A percentile compares a stretch with the other conserved stretches of the same genome.
Evolutionary conservation across 108 stramenopile genomes (phyloP).

Genomic region (Nitzschia palea): DNA sequence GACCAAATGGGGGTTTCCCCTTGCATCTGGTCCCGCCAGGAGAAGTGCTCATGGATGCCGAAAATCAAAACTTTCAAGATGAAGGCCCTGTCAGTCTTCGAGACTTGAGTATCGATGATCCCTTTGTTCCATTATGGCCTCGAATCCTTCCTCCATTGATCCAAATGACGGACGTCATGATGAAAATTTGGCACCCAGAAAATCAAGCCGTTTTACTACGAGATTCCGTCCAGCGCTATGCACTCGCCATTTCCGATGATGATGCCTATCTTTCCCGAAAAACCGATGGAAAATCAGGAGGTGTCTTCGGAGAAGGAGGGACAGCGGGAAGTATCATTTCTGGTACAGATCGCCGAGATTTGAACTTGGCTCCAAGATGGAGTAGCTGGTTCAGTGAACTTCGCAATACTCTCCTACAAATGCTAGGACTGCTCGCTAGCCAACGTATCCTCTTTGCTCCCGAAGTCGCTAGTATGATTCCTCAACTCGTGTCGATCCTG

Average conservation of each 20-base stretch:
- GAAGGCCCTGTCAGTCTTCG: constrained; percentile 82
- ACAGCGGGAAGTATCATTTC: constrained; percentile 85
- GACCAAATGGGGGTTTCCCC: constrained; percentile 53
- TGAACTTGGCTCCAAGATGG: constrained; percentile 84
- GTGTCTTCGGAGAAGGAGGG: constrained; percentile 89
- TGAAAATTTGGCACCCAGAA: constrained; percentile 75
- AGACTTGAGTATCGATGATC: constrained; percentile 80
- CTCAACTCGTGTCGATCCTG: constrained; percentile 65
- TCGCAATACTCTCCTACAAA: constrained; percentile 76
- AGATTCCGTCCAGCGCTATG: constrained; percentile 73
- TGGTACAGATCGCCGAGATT: constrained; percentile 70
- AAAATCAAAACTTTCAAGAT: constrained; percentile 60
- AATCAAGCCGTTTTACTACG: constrained; percentile 61
- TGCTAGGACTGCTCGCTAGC: constrained; percentile 70
- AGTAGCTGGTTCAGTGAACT: constrained; percentile 90
- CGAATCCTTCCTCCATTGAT: constrained; percentile 68
- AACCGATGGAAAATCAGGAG: constrained; percentile 62
- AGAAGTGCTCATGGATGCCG: constrained; percentile 1
- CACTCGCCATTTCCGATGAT: constrained; percentile 86
- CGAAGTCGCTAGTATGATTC: constrained; percentile 62
- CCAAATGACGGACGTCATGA: constrained; percentile 53
- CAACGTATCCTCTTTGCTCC: constrained; percentile 80
- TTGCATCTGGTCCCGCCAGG: not conserved
- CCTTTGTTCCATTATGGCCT: constrained; percentile 88
- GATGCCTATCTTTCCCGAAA: constrained; percentile 81